Conservation (phyloP, 2,329 filamentous ascomycete genomes). For the Mycosphaerella sp. region DNA sequence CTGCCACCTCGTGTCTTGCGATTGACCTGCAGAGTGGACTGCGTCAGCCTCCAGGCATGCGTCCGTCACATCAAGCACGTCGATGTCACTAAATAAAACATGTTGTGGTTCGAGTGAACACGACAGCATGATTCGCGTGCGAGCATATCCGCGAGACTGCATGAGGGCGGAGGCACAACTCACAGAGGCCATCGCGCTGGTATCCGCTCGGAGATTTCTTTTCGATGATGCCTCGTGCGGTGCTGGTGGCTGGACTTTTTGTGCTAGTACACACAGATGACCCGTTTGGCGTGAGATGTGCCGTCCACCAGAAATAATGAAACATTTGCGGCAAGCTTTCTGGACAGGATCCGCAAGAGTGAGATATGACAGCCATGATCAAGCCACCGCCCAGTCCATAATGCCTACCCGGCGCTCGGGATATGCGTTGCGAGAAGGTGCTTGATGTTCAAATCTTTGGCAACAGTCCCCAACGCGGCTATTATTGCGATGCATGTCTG, state of each 20-base stretch:
- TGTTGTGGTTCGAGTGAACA: slow-evolving; percentile 12
- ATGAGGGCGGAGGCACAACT: slow-evolving; percentile 6
- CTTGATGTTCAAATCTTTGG: background rate
- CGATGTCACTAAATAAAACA: slow-evolving; percentile 12
- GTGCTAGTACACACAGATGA: background rate
- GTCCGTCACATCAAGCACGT: slow-evolving; percentile 11
- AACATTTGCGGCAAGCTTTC: slow-evolving; percentile 11
- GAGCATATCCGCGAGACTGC: slow-evolving; percentile 19
- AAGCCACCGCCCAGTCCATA: background rate
- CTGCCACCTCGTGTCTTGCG: slow-evolving; percentile 22
- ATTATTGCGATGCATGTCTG: background rate
- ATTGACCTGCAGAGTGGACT: slow-evolving; percentile 19
- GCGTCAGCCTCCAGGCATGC: slow-evolving; percentile 13
- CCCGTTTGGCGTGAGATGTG: slow-evolving; percentile 5
- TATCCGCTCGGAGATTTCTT: slow-evolving; percentile 20
- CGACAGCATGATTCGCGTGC: slow-evolving; percentile 20
- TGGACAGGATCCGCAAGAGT: slow-evolving; percentile 6
- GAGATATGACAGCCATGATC: background rate
- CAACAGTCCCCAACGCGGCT: background rate
- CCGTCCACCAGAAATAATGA: slow-evolving; percentile 19
- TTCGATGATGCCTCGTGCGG: slow-evolving; percentile 6
- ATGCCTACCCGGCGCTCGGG: background rate
- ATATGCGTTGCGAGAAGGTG: background rate
- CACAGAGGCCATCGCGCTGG: slow-evolving; percentile 8
- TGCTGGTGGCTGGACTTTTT: slow-evolving; percentile 1